Conservation (phyloP, 2,329 filamentous ascomycete genomes). For the Microsporum canis region DNA sequence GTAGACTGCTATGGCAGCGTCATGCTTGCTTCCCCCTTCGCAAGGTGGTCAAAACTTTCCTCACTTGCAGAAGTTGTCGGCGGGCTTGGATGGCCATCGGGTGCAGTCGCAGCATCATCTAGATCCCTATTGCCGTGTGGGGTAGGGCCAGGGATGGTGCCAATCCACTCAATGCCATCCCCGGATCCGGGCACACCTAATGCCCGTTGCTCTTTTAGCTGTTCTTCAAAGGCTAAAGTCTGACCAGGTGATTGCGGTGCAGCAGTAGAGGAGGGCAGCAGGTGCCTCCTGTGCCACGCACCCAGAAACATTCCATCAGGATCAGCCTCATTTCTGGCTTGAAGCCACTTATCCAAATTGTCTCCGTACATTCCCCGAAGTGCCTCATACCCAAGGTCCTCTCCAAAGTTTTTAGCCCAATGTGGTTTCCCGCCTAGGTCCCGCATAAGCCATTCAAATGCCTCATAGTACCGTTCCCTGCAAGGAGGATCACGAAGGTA, state of each 20-base stretch:
- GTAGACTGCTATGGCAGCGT: constrained; percentile 18
- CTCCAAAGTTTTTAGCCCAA: constrained; percentile 84
- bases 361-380: constrained; percentile 58
- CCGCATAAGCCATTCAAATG: constrained; percentile 83
- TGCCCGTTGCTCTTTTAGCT: constrained; percentile 27
- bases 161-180: constrained; percentile 34
- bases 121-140: neutral
- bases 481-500: constrained; percentile 70
- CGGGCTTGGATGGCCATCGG: constrained; percentile 22
- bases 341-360: constrained; percentile 55
- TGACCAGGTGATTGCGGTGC: neutral
- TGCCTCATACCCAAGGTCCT: constrained; percentile 44
- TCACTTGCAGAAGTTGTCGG: constrained; percentile 34
- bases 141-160: constrained; percentile 23
- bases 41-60: constrained; percentile 39
- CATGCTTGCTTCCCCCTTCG: constrained; percentile 35
- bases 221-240: constrained; percentile 29
- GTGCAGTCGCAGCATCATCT: constrained; percentile 8
- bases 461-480: constrained; percentile 67
- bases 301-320: constrained; percentile 80
- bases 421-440: constrained; percentile 73
- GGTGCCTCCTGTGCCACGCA: constrained; percentile 69
- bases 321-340: constrained; percentile 55
- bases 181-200: constrained; percentile 22
- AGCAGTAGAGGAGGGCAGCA: constrained; percentile 34